Conservation (phyloP, 176 grass and related monocot species). For the Carex littledalei region DNA sequence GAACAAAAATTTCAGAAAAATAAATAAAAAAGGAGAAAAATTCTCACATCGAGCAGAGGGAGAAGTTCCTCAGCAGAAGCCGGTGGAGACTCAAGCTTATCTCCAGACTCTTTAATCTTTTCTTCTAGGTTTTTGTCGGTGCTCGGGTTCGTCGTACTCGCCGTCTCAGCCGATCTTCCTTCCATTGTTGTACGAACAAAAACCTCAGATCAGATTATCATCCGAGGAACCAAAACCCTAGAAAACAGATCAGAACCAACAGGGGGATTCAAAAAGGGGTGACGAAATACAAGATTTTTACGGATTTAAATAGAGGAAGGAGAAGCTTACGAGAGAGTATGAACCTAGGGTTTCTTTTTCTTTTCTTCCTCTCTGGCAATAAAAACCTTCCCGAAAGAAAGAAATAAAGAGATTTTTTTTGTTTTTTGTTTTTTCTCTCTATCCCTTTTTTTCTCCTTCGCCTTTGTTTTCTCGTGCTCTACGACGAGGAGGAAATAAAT, state of each 20-base stretch:
- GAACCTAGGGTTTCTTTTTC: conserved; percentile 9
- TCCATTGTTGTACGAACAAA: not conserved
- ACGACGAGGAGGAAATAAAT: not conserved
- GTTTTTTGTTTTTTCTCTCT: not conserved
- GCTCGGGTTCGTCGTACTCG: not conserved
- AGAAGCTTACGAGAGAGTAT: not conserved
- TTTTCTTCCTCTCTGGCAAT: not conserved
- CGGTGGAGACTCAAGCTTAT: conserved; percentile 15
- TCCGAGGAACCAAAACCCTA: conserved; percentile 21
- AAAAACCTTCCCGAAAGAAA: not conserved
- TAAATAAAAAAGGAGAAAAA: not conserved
- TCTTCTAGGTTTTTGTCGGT: conserved; percentile 23
- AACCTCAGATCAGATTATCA: not conserved
- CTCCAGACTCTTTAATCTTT: conserved; percentile 1
- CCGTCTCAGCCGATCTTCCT: conserved; percentile 1
- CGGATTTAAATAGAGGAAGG: not conserved
- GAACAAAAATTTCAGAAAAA: no score
- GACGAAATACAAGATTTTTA: not conserved
- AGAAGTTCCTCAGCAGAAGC: conserved; percentile 15
- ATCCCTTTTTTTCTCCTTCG: not conserved
- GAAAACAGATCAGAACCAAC: not conserved
- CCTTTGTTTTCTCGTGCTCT: not conserved
- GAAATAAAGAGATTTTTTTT: not conserved
- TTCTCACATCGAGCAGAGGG: conserved; percentile 25
- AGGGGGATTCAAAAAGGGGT: not conserved